These are phyloP conservation scores for Parachaetomium inaequale DNA, from an alignment of 495 filamentous ascomycete genomes.

Conservation along the genomic window DNA sequence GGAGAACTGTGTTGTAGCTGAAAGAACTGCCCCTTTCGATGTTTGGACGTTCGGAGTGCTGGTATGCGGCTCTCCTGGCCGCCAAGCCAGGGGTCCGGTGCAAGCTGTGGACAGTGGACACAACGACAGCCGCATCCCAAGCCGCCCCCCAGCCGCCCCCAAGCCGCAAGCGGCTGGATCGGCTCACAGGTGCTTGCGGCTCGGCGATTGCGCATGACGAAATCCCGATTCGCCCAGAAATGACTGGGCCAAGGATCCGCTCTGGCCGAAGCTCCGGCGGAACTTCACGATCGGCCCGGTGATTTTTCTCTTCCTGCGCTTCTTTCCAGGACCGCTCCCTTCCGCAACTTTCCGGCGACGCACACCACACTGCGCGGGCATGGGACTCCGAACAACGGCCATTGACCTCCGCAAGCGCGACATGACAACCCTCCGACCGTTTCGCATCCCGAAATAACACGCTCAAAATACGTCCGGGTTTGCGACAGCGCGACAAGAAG, in stretches of 20 bases:
- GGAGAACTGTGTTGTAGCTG: neutral
- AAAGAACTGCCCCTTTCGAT: neutral
- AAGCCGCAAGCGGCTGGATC: slow-evolving; percentile 1
- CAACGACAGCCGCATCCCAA: slow-evolving; percentile 12
- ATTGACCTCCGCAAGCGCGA: slow-evolving; percentile 18
- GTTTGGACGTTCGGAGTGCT: neutral
- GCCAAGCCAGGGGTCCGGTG: slow-evolving; percentile 3
- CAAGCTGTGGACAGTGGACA: slow-evolving; percentile 9
- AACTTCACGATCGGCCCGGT: slow-evolving; percentile 18
- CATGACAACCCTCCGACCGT: slow-evolving; percentile 23
- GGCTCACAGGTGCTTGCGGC: slow-evolving; percentile 3
- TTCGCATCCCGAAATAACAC: slow-evolving; percentile 20
- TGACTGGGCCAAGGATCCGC: slow-evolving; percentile 8
- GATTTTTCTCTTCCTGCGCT: slow-evolving; percentile 18
- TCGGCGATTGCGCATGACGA: slow-evolving; percentile 21
- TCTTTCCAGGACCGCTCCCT: neutral
- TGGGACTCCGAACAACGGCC: slow-evolving; percentile 12
- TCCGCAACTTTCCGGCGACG: slow-evolving; percentile 5
- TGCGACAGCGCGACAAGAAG: slow-evolving; percentile 8
- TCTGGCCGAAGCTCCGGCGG: slow-evolving; percentile 6
- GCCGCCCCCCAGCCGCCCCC: neutral
- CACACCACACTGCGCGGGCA: slow-evolving; percentile 20
- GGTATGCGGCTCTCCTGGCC: neutral
- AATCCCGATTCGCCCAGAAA: slow-evolving; percentile 21
- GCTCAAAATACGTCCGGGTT: neutral